These are phyloP conservation scores for Sporothrix brasiliensis DNA, from an alignment of 2,329 filamentous ascomycete species.

Conservation along the genomic window DNA sequence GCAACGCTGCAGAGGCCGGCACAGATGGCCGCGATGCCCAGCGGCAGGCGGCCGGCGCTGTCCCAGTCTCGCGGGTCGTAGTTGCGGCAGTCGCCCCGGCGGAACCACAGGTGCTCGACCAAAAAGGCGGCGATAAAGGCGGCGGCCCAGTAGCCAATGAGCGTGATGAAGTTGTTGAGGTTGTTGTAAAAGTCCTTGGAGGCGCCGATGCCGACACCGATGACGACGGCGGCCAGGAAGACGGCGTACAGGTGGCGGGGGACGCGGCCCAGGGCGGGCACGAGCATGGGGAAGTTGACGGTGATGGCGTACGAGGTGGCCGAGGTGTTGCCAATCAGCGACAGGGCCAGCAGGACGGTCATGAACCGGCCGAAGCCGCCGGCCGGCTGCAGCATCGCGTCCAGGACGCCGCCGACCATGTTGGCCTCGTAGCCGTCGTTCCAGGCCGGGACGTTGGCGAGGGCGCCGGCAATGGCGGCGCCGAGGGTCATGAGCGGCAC, in stretches of 20 bases:
- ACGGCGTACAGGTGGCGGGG: slow-evolving; percentile 49
- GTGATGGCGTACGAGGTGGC: slow-evolving; percentile 65
- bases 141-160: slow-evolving; percentile 53
- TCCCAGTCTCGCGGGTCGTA: slow-evolving; percentile 40
- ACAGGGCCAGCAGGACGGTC: slow-evolving; percentile 60
- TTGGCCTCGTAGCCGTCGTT: slow-evolving; percentile 54
- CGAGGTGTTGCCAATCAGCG: slow-evolving; percentile 61
- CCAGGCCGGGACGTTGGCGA: slow-evolving; percentile 58
- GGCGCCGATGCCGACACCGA: slow-evolving; percentile 48
- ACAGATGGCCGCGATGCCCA: slow-evolving; percentile 39
- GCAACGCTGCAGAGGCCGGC: slow-evolving; percentile 37
- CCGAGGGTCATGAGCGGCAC: slow-evolving; percentile 65
- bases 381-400: slow-evolving; percentile 60
- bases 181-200: slow-evolving; percentile 47
- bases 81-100: slow-evolving; percentile 33
- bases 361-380: slow-evolving; percentile 66
- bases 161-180: slow-evolving; percentile 50
- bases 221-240: slow-evolving; percentile 47
- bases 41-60: slow-evolving; percentile 37
- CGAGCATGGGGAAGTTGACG: slow-evolving; percentile 59
- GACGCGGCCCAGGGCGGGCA: slow-evolving; percentile 45
- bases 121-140: slow-evolving; percentile 49
- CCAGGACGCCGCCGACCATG: slow-evolving; percentile 61
- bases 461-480: slow-evolving; percentile 64
- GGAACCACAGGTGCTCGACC: slow-evolving; percentile 40